Conservation (phyloP, 805 yeast species). For the Candida hungchunana region DNA sequence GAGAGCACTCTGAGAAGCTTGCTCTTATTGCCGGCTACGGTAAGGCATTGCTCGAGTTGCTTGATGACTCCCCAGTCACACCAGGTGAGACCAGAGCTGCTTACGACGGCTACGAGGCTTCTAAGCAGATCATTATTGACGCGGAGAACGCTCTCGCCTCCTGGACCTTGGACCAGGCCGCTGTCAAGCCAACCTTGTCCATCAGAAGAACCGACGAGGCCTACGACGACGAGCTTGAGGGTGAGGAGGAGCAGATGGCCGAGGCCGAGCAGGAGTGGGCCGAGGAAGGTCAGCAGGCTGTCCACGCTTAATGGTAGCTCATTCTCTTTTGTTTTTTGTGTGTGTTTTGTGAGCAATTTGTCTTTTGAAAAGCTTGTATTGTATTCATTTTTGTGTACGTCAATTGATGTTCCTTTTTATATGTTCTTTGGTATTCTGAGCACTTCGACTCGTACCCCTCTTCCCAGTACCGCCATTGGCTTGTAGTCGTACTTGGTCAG, state of each 20-base stretch:
- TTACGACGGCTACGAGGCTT: slow-evolving; percentile 84
- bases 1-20: slow-evolving; percentile 81
- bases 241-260: slow-evolving; percentile 45
- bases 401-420: too few relatives aligned
- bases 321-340: slow-evolving; percentile 1
- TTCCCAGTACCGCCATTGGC: slow-evolving; percentile 10
- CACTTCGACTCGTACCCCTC: slow-evolving; percentile 22
- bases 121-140: slow-evolving; percentile 81
- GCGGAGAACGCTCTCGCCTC: slow-evolving; percentile 79
- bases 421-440: slow-evolving; percentile 16
- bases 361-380: slow-evolving; percentile 3
- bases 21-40: slow-evolving; percentile 89
- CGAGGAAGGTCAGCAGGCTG: slow-evolving; percentile 31
- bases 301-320: slow-evolving; percentile 18
- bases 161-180: slow-evolving; percentile 83
- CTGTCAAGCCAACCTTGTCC: slow-evolving; percentile 75
- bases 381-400: not conserved
- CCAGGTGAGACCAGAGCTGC: slow-evolving; percentile 93
- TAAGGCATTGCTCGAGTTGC: slow-evolving; percentile 75
- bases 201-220: slow-evolving; percentile 57
- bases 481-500: slow-evolving; percentile 20
- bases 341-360: too few relatives aligned
- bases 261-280: slow-evolving; percentile 55
- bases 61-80: slow-evolving; percentile 81
- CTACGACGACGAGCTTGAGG: slow-evolving; percentile 40